Evolutionary conservation across 176 grass and related monocot species (phyloP), one percentile per base, ranked within the genome.

Genomic region (Juncus inflexus): DNA sequence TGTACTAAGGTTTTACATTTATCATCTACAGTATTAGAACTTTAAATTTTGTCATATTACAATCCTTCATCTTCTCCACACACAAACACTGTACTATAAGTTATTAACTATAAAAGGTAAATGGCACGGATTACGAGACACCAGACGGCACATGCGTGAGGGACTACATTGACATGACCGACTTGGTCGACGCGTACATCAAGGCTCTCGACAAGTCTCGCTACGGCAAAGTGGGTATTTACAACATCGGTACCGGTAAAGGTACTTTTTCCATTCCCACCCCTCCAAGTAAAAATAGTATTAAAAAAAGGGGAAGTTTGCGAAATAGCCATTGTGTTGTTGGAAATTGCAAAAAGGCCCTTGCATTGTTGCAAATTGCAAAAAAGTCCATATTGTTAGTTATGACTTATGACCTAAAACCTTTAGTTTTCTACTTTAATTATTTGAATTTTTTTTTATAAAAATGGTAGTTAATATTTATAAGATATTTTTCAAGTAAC

Each of bases 141-240:
- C 37, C 83, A 38, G 90, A 95, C 58, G 86, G 90, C 7, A 95
- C 90, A 9, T 95, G 90, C 42, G 70, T 95, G 51, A 79, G 90
- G 66, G 86, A 95, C 71, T 95, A 95, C 61, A 95, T 95, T 12
- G 90, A 95, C 74, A 86, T 95, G 56, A 95, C 86, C 12, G 90
- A 95, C 80, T 80, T 95, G 12, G 86, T 95, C 6, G 83, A 95
- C 9, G 90, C 90, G 74, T 86, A 95, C 64, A 83, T 90, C 35
- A 95, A 95, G 54, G 90, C 90, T 12, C 90, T 95, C 66, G 82
- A 80, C 83, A 95, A 87, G 73, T 86, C 83, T 14, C 64, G 81
- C 70, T 77, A 55, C 64, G 77, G 81, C 40, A 87, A 77, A 84
- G 86, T 95, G 40, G 90, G 90, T 54, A 95, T 95, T 66, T 95